Base-by-base conservation (phyloP, 2,329 filamentous ascomycete species). In the Fusarium torulosum region DNA sequence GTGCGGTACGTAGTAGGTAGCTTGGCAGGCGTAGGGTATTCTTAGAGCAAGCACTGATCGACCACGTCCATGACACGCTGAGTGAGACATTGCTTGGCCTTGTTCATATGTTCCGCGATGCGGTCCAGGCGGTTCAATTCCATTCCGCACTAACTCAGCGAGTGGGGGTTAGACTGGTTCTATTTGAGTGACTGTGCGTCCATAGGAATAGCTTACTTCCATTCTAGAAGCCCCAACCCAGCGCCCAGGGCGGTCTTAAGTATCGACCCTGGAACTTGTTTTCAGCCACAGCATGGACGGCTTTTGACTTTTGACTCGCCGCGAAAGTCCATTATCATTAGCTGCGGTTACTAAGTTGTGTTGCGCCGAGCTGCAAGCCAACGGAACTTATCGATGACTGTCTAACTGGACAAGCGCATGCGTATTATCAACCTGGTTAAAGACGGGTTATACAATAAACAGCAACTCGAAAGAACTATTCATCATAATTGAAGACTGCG, bases 151-250 rank as follows among this genome's bases (percentile, higher is more conserved):
- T 29, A 13, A 29, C 27, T 29, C 10, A 43, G 38, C 44, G 43
- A 53, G 29, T 37, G 51, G 7, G 41, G 20, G 20, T 45, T 15
- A 37, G 27, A 29, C 27, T 29, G 10, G 27, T 29, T 29, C 27
- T 23, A 23, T 29, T 29, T 13, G 11, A 13, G 7, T n/a, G 33
- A 35, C 33, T 35, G 33, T n/a, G 33, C 15, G 17, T 37, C 7
- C 7, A 17, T 37, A 37, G 15, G 8, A 58, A 58, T 25, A 43
- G 33, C 38, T 58, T 57, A 35, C 44, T 63, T 63, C 59, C 63
- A 63, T 63, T 63, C 59, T 63, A 63, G 59, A 63, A 63, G 59
- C 33, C 43, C 33, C 41, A 40, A 11, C 43, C 33, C 41, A 40
- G 9, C 14, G 38, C 20, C 50, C 14, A 17, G 42, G 31, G 33